phyloP scores from a whole-genome alignment of 2,329 filamentous ascomycete species.

The Clonostachys chloroleuca region DNA sequence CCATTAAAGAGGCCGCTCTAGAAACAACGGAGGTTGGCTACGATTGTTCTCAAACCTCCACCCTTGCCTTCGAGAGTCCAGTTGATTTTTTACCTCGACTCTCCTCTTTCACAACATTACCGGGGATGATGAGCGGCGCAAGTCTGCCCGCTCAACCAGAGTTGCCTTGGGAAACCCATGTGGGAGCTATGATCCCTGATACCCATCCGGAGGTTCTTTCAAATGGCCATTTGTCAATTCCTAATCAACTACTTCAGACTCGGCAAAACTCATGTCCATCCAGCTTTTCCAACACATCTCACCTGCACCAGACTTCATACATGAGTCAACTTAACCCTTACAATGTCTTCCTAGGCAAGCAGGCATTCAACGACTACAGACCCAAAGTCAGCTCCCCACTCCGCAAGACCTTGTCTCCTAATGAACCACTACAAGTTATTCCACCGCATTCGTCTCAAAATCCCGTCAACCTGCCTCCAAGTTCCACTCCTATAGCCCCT shows the following conservation, averaged over 20 bases:
- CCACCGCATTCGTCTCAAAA: no score
- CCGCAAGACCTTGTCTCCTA: neutral
- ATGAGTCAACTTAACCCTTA: constrained; percentile 14
- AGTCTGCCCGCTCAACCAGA: no score
- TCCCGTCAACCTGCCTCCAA: no score
- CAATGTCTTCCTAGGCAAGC: constrained; percentile 2
- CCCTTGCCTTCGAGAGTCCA: neutral
- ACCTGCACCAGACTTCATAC: neutral
- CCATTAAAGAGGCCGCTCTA: constrained; percentile 2
- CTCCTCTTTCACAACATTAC: constrained; percentile 14
- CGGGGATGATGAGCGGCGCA: no score
- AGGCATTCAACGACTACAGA: neutral
- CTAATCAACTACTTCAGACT: neutral
- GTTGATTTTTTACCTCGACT: constrained; percentile 10
- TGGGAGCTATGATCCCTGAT: no score
- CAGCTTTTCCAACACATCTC: neutral
- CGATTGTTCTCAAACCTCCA: no score
- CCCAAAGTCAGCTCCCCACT: constrained; percentile 20
- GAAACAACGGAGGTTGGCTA: no score
- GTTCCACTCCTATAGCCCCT: no score
- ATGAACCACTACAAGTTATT: neutral
- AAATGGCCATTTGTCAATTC: no score
- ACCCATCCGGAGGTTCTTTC: no score
- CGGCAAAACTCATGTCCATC: neutral
- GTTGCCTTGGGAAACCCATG: no score